Percentiles rank a stretch among this genome's conserved stretches.
Evolutionary conservation across 2,329 filamentous ascomycete species (phyloP).

Genomic region (Fusarium proliferatum): DNA sequence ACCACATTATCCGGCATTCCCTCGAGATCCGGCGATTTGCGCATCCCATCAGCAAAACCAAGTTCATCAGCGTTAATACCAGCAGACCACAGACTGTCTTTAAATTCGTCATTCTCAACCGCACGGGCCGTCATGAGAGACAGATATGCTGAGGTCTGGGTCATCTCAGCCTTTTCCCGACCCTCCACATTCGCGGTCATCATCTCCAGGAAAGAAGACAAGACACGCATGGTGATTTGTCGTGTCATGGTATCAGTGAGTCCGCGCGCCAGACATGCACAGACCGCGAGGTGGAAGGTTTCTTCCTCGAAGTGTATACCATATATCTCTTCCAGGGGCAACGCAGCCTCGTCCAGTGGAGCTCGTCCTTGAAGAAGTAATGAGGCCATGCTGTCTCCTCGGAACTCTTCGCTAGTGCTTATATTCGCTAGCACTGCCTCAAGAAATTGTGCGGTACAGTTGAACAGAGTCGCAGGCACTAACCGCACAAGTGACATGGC

Average conservation of each 20-base stretch:
- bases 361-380: conserved; percentile 70
- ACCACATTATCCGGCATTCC: conserved; percentile 70
- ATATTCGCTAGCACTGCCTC: conserved; percentile 74
- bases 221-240: conserved; percentile 66
- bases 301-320: conserved; percentile 73
- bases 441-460: conserved; percentile 72
- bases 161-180: conserved; percentile 23
- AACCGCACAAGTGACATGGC: conserved; percentile 74
- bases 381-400: conserved; percentile 67
- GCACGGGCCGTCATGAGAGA: conserved; percentile 68
- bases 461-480: conserved; percentile 71
- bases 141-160: conserved; percentile 66
- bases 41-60: conserved; percentile 37
- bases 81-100: conserved; percentile 71
- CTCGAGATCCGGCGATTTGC: conserved; percentile 49
- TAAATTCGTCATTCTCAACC: conserved; percentile 67
- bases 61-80: conserved; percentile 60
- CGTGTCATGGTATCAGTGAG: conserved; percentile 72
- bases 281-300: conserved; percentile 75
- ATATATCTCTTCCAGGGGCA: conserved; percentile 72
- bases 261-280: conserved; percentile 71
- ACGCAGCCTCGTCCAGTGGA: conserved; percentile 70
- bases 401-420: conserved; percentile 68
- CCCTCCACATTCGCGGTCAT: conserved; percentile 44
- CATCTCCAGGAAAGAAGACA: conserved; percentile 68